Evolutionary conservation across 768 basidiomycete species (phyloP), one percentile per base, ranked within the genome.

Genomic region (Tulasnella sp.): DNA sequence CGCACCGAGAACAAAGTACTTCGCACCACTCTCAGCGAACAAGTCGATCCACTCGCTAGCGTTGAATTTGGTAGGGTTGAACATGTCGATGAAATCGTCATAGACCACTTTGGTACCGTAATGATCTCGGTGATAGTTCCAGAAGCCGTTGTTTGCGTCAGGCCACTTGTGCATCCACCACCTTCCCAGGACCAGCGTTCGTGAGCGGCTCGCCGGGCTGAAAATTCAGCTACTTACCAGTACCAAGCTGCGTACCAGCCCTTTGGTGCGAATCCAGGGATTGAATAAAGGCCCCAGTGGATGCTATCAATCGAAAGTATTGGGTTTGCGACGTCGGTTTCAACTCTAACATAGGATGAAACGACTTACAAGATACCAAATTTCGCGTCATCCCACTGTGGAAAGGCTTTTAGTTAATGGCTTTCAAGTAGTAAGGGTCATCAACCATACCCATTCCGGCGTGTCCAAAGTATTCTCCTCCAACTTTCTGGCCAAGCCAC

Each of bases 1-100:
- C 19, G 88, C 86, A 8, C 87, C 87, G 42, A 88, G 81, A 29
- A 90, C 88, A 77, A 90, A 89, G 77, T 90, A 90, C 79, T 88
- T 89, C 1, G 89, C 89, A 1, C 89, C 89, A 0, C 88, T 86
- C 38, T 83, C 83, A 54, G 86, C 87, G 71, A 90, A 86, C 9
- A 89, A 75, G 79, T 88, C 85, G 0, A 88, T 79, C 88, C 89
- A 90, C 52, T 82, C 84, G 67, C 85, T 86, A 3, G 89, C 85
- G 54, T 88, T 86, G 82, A 87, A 90, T 68, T 85, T 85, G 0
- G 83, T 82, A 1, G 86, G 88, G 0, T 85, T 88, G 79, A 89
- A 89, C 71, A 85, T 82, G 1, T 85, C 81, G 58, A 90, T 88
- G 78, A 90, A 90, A 78, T 89, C 87, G 78, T 90, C 89, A 77